phyloP scores from a whole-genome alignment of 805 yeast species.

The Saccharomycopsis fibuligera region DNA sequence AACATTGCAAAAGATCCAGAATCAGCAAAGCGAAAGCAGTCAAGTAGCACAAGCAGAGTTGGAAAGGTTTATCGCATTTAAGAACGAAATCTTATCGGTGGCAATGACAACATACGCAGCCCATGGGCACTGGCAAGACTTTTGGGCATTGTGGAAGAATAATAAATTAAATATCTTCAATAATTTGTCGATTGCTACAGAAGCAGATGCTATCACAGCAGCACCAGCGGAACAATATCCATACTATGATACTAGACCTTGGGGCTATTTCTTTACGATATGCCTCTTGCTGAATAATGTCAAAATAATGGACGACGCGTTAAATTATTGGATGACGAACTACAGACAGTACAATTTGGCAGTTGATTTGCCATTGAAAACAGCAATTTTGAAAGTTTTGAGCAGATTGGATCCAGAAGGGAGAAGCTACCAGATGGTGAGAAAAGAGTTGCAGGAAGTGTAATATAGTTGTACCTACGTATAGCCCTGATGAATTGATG shows the following conservation, averaged over 20 bases:
- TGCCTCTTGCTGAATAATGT: slow-evolving; percentile 2
- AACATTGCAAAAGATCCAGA: neutral
- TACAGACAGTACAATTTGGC: neutral
- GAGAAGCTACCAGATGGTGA: neutral
- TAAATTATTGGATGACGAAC: slow-evolving; percentile 7
- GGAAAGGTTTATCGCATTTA: slow-evolving; percentile 4
- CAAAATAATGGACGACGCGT: slow-evolving; percentile 2
- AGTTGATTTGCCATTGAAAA: neutral
- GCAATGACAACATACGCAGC: neutral
- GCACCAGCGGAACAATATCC: neutral
- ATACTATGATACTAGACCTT: slow-evolving; percentile 16
- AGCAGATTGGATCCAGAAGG: neutral
- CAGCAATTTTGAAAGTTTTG: neutral
- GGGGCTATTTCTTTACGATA: slow-evolving; percentile 11
- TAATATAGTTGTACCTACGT: too few relatives aligned
- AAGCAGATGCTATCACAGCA: neutral
- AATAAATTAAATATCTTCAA: slow-evolving; percentile 1
- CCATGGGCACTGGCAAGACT: slow-evolving; percentile 1
- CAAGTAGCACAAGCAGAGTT: neutral
- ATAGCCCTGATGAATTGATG: too few relatives aligned
- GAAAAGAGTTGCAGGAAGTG: neutral
- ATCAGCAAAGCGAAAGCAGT: neutral
- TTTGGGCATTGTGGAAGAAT: slow-evolving; percentile 18
- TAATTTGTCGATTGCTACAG: neutral
- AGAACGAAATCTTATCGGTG: slow-evolving; percentile 13